Evolutionary conservation across 1,139 yeast genomes (phyloP).

Genomic region (Saccharomyces pastorianus): DNA sequence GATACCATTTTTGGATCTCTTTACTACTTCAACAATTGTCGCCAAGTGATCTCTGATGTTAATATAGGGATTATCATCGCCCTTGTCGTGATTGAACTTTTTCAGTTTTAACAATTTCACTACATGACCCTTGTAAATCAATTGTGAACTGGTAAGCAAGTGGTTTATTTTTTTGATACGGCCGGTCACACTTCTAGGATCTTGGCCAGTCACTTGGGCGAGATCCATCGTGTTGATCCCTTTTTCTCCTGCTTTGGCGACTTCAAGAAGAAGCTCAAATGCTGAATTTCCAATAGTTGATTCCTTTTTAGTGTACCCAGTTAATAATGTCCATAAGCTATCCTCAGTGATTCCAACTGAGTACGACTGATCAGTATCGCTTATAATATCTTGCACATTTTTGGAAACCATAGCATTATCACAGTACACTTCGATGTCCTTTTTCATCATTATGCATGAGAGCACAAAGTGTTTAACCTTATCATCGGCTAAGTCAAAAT

Average conservation of each 20-base stretch:
- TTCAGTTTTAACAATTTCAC: slow-evolving; percentile 42
- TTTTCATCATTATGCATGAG: slow-evolving; percentile 13
- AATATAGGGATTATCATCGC: slow-evolving; percentile 27
- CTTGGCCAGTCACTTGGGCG: slow-evolving; percentile 53
- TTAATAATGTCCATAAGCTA: slow-evolving; percentile 35
- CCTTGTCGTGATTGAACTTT: slow-evolving; percentile 32
- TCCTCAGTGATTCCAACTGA: slow-evolving; percentile 34
- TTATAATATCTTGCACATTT: slow-evolving; percentile 8
- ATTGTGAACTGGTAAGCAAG: slow-evolving; percentile 38
- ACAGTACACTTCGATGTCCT: slow-evolving; percentile 10
- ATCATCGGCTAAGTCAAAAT: slow-evolving; percentile 15
- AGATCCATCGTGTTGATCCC: slow-evolving; percentile 57
- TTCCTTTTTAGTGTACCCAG: slow-evolving; percentile 37
- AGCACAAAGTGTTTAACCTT: slow-evolving; percentile 19
- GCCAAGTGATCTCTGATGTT: slow-evolving; percentile 35
- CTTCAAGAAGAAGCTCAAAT: slow-evolving; percentile 38
- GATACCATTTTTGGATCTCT: slow-evolving; percentile 58
- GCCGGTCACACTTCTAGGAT: slow-evolving; percentile 60
- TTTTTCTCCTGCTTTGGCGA: slow-evolving; percentile 45
- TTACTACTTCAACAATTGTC: slow-evolving; percentile 46
- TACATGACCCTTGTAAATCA: slow-evolving; percentile 41
- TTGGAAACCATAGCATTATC: slow-evolving; percentile 7
- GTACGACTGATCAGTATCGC: neutral
- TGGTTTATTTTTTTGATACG: slow-evolving; percentile 48
- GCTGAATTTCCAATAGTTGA: slow-evolving; percentile 37